phyloP scores from a whole-genome alignment of 1,284 basidiomycete genomes.

The Volvariella surrecta region DNA sequence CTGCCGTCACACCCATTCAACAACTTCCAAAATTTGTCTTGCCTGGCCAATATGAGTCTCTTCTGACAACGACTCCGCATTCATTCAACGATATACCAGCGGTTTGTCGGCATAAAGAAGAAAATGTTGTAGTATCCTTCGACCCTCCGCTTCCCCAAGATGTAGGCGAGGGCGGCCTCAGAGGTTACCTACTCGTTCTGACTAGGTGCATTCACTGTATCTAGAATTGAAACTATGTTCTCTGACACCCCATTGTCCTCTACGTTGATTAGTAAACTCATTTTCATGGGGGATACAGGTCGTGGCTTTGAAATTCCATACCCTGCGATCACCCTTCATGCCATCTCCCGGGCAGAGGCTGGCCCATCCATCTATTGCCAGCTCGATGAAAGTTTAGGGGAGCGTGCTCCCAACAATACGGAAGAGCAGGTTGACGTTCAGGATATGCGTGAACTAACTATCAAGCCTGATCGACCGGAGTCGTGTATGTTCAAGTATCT shows the following conservation, averaged over 20 bases:
- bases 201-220: too few relatives aligned
- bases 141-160: slow-evolving; percentile 61
- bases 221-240: slow-evolving; percentile 21
- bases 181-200: slow-evolving; percentile 71
- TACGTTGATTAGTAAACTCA: slow-evolving; percentile 49
- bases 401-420: slow-evolving; percentile 1
- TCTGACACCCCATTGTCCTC: slow-evolving; percentile 14
- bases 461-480: slow-evolving; percentile 51
- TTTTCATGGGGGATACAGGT: slow-evolving; percentile 64
- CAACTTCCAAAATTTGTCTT: slow-evolving; percentile 51
- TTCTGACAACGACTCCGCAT: slow-evolving; percentile 69
- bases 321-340: slow-evolving; percentile 82
- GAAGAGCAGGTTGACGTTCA: slow-evolving; percentile 39
- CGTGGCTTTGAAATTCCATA: slow-evolving; percentile 77
- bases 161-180: slow-evolving; percentile 34
- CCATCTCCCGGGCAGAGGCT: slow-evolving; percentile 62
- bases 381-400: slow-evolving; percentile 51
- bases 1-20: slow-evolving; percentile 33
- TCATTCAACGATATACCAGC: slow-evolving; percentile 80
- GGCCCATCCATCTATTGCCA: slow-evolving; percentile 83
- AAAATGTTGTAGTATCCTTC: slow-evolving; percentile 56
- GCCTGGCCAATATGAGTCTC: slow-evolving; percentile 55
- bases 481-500: slow-evolving; percentile 42
- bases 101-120: slow-evolving; percentile 64
- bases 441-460: slow-evolving; percentile 69